These are phyloP conservation scores for Apiospora arundinis DNA, from an alignment of 2,329 filamentous ascomycete species.

Conservation along the genomic window DNA sequence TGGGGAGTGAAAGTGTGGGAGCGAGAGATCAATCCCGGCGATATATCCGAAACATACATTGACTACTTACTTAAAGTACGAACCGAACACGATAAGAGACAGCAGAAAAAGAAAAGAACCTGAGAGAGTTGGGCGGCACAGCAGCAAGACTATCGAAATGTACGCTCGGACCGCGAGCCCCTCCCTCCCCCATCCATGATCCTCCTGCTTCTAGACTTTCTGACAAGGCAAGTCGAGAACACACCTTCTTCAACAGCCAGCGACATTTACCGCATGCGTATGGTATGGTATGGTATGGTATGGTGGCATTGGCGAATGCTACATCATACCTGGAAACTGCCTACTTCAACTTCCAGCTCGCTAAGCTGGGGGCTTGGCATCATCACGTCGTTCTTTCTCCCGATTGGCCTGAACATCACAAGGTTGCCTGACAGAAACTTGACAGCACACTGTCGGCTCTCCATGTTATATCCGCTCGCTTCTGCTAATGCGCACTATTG, in stretches of 20 bases:
- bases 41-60: background rate
- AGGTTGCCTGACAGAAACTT: too few species aligned
- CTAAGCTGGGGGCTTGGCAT: background rate
- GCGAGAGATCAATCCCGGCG: background rate
- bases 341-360: background rate
- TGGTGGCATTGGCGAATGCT: background rate
- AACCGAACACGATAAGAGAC: constrained; percentile 1
- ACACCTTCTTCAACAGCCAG: background rate
- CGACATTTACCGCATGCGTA: too few species aligned
- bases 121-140: too few species aligned
- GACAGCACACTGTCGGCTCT: too few species aligned
- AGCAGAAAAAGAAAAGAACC: background rate
- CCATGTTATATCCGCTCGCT: too few species aligned
- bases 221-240: background rate
- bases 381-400: background rate
- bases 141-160: constrained; percentile 17
- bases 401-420: background rate
- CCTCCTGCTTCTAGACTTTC: background rate
- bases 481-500: too few species aligned
- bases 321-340: background rate
- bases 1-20: background rate
- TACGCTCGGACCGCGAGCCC: constrained; percentile 4
- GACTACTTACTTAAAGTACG: background rate
- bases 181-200: background rate
- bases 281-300: background rate